Base-by-base conservation (phyloP, 345 rosid genomes). In the Draba incana region DNA sequence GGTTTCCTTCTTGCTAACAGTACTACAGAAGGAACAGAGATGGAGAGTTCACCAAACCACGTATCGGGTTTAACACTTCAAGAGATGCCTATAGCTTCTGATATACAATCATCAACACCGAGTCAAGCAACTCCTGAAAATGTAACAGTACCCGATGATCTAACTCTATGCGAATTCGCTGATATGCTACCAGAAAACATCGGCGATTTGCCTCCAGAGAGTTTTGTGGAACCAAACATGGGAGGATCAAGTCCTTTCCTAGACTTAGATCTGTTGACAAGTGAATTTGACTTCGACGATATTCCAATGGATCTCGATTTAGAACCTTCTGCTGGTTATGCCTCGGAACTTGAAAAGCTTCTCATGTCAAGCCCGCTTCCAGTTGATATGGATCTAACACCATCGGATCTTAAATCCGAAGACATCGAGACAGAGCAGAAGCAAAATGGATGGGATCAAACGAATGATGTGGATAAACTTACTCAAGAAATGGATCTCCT, bases 401-500 rank as follows among this genome's bases (percentile, higher is more conserved):
- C 89, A 1, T 65, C 63, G 53, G 92, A 85, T 24, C 76, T 4
- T 57, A 27, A 59, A 66, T 28, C 60, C 24, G 58, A 64, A 39
- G 86, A 59, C 38, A 78, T 62, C 11, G 84, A 75, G 62, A 57
- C 56, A 55, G 79, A 71, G 78, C 56, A 43, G 35, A 62, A 8
- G 20, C 86, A 78, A 56, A 81, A 81, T 33, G 82, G 75, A 63
- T 83, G 90, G 90, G 80, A 75, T 66, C 80, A 78, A 49, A 38
- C 71, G 20, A 76, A 80, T 72, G 80, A 78, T 68, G 57, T 92
- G 89, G 86, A 88, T 78, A 78, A 86, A 59, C 90, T 92, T 12
- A 88, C 97, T 3, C 92, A 85, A 70, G 90, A 86, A 77, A 88
- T 95, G 98, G 90, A 83, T 53, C 96, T 79, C 75, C 88, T 92